Percentiles rank a stretch among this genome's conserved stretches.
Conservation (phyloP, 495 filamentous ascomycete species). For the Aspergillus bridgeri region DNA sequence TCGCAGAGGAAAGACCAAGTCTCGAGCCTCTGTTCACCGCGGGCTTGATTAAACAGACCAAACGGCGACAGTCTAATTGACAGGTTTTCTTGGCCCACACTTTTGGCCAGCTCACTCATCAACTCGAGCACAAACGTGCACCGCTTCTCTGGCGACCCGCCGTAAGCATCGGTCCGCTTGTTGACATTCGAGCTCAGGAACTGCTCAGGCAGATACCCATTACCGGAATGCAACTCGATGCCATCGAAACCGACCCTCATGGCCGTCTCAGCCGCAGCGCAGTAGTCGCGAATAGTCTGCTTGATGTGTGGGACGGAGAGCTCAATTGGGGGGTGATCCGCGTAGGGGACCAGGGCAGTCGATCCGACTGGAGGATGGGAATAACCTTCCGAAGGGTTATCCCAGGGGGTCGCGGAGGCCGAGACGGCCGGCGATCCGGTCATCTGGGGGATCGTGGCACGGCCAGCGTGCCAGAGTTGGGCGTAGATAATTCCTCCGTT, state of each 20-base stretch:
- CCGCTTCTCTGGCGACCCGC: constrained; percentile 47
- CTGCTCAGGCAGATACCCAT: constrained; percentile 51
- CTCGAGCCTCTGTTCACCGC: constrained; percentile 46
- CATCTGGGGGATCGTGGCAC: constrained; percentile 45
- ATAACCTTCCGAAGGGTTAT: constrained; percentile 37
- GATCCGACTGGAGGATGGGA: constrained; percentile 33
- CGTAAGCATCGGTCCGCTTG: constrained; percentile 46
- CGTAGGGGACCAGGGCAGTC: constrained; percentile 38
- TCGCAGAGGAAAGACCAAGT: constrained; percentile 49
- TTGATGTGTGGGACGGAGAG: constrained; percentile 44
- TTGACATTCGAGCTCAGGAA: constrained; percentile 46
- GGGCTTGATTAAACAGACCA: constrained; percentile 48
- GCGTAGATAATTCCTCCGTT: constrained; percentile 52
- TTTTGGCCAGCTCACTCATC: constrained; percentile 28
- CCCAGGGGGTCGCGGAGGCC: constrained; percentile 40
- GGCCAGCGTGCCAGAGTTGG: constrained; percentile 53
- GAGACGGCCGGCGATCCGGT: constrained; percentile 37
- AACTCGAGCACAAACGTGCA: constrained; percentile 42
- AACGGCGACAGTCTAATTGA: constrained; percentile 38
- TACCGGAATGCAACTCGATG: constrained; percentile 48
- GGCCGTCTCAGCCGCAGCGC: constrained; percentile 29
- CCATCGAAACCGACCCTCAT: constrained; percentile 42
- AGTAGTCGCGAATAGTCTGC: constrained; percentile 22
- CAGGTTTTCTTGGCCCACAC: constrained; percentile 26
- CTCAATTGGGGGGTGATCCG: constrained; percentile 43